phyloP scores from a whole-genome alignment of 768 basidiomycete species.

The Agaricus sinodeliciosus region DNA sequence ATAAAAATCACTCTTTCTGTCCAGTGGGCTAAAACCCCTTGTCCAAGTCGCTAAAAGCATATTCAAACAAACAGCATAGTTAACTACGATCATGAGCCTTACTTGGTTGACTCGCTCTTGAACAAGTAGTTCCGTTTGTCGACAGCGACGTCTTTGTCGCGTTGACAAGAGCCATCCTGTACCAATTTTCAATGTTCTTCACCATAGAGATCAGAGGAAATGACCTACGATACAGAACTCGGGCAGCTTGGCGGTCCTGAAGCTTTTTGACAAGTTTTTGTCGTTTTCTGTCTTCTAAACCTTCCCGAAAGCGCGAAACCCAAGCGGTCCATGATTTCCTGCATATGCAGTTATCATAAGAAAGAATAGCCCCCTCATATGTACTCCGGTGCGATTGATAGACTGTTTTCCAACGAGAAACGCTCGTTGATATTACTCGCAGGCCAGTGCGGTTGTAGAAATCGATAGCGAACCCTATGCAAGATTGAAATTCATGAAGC shows the following conservation, averaged over 20 bases:
- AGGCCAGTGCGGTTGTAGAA: constrained; percentile 14
- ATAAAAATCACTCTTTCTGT: constrained; percentile 67
- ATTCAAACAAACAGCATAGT: too few species aligned
- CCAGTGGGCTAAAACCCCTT: constrained; percentile 50
- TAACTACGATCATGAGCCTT: not conserved
- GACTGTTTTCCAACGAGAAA: constrained; percentile 18
- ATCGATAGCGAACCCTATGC: constrained; percentile 15
- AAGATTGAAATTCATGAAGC: not conserved
- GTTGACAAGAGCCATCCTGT: constrained; percentile 44
- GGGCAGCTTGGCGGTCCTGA: constrained; percentile 13
- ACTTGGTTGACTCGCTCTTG: constrained; percentile 33
- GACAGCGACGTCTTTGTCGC: constrained; percentile 30
- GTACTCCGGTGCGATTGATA: constrained; percentile 18
- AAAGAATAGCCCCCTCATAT: constrained; percentile 16
- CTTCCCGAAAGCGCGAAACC: constrained; percentile 10
- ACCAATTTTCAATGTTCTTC: not conserved
- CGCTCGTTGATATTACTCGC: constrained; percentile 12
- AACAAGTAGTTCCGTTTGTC: constrained; percentile 38
- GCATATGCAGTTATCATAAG: constrained; percentile 16
- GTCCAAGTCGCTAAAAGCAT: constrained; percentile 43
- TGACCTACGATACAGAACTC: constrained; percentile 7
- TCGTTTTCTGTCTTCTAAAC: constrained; percentile 18
- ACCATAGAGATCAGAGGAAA: not conserved
- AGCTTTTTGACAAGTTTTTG: constrained; percentile 17
- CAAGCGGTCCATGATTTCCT: constrained; percentile 4